phyloP scores from a whole-genome alignment of 345 rosid genomes.

The Populus simonii region DNA sequence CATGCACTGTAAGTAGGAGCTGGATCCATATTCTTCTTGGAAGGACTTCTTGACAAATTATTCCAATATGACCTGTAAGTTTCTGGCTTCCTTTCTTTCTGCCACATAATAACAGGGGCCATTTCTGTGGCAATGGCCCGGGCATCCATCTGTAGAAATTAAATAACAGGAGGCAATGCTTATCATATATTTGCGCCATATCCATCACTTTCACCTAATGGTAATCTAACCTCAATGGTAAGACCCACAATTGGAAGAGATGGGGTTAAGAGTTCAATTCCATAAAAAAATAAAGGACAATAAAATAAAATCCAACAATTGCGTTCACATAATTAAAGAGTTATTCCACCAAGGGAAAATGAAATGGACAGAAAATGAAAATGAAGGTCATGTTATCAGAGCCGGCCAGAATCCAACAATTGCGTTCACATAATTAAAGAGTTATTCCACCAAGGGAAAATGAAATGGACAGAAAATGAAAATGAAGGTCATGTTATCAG shows the following conservation, averaged over 20 bases:
- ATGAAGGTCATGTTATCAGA: too few relatives aligned
- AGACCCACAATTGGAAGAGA: too few relatives aligned
- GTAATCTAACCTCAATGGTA: neutral
- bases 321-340: neutral
- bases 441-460: neutral
- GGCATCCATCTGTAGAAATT: slow-evolving; percentile 74
- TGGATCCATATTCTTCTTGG: slow-evolving; percentile 45
- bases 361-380: neutral
- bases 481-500: too few relatives aligned
- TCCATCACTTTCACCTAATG: neutral
- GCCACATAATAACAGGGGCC: slow-evolving; percentile 92
- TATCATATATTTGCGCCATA: neutral
- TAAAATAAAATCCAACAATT: neutral
- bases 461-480: neutral
- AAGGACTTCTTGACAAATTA: slow-evolving; percentile 44
- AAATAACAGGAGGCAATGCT: slow-evolving; percentile 1
- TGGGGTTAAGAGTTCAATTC: neutral
- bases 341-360: neutral
- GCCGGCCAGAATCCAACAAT: neutral
- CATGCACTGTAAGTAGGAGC: slow-evolving; percentile 52
- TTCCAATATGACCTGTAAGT: slow-evolving; percentile 68
- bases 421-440: neutral
- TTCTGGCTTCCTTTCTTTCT: slow-evolving; percentile 61
- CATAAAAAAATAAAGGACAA: too few relatives aligned
- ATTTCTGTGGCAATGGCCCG: slow-evolving; percentile 81